phyloP scores from a whole-genome alignment of 2,329 filamentous ascomycete species.

The Alternaria postmessia region DNA sequence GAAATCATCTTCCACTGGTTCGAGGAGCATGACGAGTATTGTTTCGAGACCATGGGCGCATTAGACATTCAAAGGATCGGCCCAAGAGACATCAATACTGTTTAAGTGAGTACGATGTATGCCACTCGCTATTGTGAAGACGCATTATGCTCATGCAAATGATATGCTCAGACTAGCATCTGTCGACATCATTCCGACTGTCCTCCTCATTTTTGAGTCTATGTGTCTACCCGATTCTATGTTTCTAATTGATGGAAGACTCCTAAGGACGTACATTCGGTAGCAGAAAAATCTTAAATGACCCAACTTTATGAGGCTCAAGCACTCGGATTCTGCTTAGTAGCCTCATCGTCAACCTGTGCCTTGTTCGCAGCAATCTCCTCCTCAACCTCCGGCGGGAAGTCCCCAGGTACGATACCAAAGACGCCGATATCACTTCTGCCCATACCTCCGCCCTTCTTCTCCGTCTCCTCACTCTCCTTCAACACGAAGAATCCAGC shows the following conservation, averaged over 20 bases:
- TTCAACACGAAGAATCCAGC: conserved; percentile 46
- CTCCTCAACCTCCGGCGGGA: conserved; percentile 35
- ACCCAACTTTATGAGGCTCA: neutral
- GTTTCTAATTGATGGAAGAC: neutral
- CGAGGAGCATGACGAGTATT: conserved; percentile 2
- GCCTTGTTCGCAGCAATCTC: conserved; percentile 7
- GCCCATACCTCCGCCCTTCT: conserved; percentile 60
- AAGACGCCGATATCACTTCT: conserved; percentile 55
- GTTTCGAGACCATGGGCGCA: neutral
- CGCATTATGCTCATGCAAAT: neutral
- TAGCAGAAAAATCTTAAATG: neutral
- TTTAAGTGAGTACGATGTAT: neutral
- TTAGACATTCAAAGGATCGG: neutral
- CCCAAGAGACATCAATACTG: neutral
- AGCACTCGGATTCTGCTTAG: conserved; percentile 22
- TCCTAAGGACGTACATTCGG: neutral
- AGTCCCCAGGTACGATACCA: conserved; percentile 35
- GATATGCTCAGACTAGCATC: neutral
- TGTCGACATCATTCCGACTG: neutral
- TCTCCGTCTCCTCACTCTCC: conserved; percentile 61
- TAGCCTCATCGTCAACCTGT: conserved; percentile 25
- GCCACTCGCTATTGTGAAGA: neutral
- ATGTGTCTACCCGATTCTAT: neutral
- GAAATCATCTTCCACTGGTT: conserved; percentile 15
- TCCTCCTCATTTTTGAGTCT: neutral